Base-by-base conservation (phyloP, 129 eudicot species). In the Tanacetum coccineum region DNA sequence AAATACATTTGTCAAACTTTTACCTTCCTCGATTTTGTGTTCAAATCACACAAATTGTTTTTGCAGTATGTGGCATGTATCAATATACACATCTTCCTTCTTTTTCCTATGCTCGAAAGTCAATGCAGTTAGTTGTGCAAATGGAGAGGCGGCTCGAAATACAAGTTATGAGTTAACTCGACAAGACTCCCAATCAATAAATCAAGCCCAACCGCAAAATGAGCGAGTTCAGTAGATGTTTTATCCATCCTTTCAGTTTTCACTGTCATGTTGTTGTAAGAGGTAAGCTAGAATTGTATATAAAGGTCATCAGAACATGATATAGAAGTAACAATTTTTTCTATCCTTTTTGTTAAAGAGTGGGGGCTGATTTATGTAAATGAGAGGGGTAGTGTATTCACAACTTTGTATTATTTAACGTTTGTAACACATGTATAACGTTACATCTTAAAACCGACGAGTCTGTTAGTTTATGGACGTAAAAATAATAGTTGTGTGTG, bases 41-140 rank as follows among this genome's bases (percentile, higher is more conserved):
- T 64, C 21, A 13, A 54, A 17, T 54, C 25, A 13, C 54, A 17
- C 25, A 8, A 42, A 45, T 15, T 54, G 63, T 42, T 68, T 36
- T 49, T 87, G 81, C 94, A 89, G 90, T 68, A 66, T 81, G 80
- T 90, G 95, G 97, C 95, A 90, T 81, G 71, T 86, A 39, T 83
- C 81, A 14, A 82, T 82, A 77, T 90, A 86, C 73, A 78, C 82
- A 6, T 90, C 87, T 15, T 90, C 96, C 22, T 86, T 89, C 81
- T 78, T 89, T 49, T 89, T 89, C 80, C 78, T 86, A 57, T 84
- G 88, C 72, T 83, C 95, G 19, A 89, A 84, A 78, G 82, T 79
- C 66, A 78, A 78, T 20, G 42, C 62, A 4, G 65, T 54, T 14
- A 74, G 26, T 56, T 78, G 58, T 42, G 87, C 78, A 42, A 51